These are phyloP conservation scores for Penicillium simplicissimum DNA, from an alignment of 495 filamentous ascomycete genomes.

Conservation along the genomic window DNA sequence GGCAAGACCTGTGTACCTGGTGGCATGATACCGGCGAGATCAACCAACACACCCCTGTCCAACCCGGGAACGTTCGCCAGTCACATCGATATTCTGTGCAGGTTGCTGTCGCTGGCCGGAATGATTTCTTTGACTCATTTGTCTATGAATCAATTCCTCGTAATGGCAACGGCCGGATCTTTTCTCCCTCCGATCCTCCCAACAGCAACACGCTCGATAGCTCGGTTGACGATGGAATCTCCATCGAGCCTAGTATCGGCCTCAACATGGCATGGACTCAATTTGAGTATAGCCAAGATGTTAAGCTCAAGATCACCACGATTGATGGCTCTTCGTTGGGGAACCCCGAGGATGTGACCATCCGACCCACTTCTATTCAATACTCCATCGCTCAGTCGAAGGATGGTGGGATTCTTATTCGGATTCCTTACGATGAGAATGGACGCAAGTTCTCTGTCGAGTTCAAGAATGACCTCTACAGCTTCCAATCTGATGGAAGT, in stretches of 20 bases:
- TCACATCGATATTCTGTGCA: not conserved
- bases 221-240: constrained; percentile 13
- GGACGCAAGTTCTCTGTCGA: constrained; percentile 1
- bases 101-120: not conserved
- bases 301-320: constrained; percentile 22
- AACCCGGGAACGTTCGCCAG: not conserved
- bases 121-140: constrained; percentile 1
- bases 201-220: constrained; percentile 3
- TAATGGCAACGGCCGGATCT: constrained; percentile 19
- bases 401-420: not conserved
- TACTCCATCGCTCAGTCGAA: not conserved
- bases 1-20: constrained; percentile 24
- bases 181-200: constrained; percentile 11
- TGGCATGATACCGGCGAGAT: constrained; percentile 27
- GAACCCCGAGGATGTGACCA: not conserved
- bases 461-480: not conserved
- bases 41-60: constrained; percentile 13
- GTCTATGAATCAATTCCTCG: constrained; percentile 24
- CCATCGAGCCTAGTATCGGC: constrained; percentile 13
- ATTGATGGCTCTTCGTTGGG: constrained; percentile 5
- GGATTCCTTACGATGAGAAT: not conserved
- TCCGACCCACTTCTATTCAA: not conserved
- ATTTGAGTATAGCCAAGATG: constrained; percentile 27
- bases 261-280: constrained; percentile 27
- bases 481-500: not conserved